Conservation (phyloP, 495 filamentous ascomycete genomes). For the Penicillium turbatum region DNA sequence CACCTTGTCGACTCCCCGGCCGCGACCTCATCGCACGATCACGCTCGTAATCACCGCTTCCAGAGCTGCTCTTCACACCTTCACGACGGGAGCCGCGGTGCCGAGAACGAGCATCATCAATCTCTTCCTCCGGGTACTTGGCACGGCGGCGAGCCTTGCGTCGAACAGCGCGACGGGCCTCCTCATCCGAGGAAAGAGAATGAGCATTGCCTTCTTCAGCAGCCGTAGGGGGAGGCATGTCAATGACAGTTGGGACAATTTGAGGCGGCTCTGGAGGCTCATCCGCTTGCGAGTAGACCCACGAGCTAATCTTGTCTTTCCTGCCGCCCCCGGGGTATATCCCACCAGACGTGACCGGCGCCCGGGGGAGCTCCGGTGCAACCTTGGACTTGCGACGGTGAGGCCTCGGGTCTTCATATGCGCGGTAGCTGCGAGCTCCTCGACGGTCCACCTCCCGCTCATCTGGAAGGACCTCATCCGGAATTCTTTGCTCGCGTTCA, state of each 20-base stretch:
- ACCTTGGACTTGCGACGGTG: constrained; percentile 33
- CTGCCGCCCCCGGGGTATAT: constrained; percentile 18
- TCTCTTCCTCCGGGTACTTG: constrained; percentile 38
- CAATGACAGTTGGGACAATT: constrained; percentile 51
- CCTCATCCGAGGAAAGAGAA: constrained; percentile 42
- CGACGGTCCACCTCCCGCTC: constrained; percentile 21
- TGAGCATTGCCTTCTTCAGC: constrained; percentile 21
- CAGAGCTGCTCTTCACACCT: constrained; percentile 37
- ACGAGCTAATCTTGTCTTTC: constrained; percentile 56
- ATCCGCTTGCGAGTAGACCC: constrained; percentile 53
- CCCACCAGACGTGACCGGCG: constrained; percentile 30
- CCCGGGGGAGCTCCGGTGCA: constrained; percentile 11
- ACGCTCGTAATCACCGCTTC: constrained; percentile 42
- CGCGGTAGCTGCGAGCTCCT: constrained; percentile 16
- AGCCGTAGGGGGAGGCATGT: constrained; percentile 40
- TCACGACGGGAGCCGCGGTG: constrained; percentile 32
- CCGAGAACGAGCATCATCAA: constrained; percentile 34
- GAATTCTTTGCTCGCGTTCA: constrained; percentile 30
- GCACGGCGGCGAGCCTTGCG: constrained; percentile 37
- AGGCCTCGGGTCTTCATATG: constrained; percentile 28
- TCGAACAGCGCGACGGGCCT: constrained; percentile 36
- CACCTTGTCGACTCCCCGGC: constrained; percentile 29
- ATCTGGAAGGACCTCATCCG: constrained; percentile 18
- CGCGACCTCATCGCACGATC: constrained; percentile 37
- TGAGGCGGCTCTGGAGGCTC: constrained; percentile 58